These are phyloP conservation scores for Trichoderma sp. DNA, from an alignment of 2,329 filamentous ascomycete species.

Conservation along the genomic window DNA sequence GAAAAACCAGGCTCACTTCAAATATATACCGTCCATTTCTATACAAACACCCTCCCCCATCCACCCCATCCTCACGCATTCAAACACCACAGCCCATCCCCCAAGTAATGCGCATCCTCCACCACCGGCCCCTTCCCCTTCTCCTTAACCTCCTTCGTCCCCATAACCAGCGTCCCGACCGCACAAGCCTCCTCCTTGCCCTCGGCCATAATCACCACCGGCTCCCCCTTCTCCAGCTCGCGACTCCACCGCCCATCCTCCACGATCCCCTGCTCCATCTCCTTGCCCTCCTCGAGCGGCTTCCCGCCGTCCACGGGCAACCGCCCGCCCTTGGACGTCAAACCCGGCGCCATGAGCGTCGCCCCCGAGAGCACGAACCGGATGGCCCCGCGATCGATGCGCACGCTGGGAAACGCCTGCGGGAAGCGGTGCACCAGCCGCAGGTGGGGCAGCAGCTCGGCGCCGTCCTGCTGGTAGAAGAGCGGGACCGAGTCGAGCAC, in stretches of 20 bases:
- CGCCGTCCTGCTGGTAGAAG: constrained; percentile 84
- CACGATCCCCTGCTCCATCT: constrained; percentile 48
- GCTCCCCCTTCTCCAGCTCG: constrained; percentile 76
- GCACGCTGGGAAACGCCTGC: constrained; percentile 76
- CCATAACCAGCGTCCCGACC: constrained; percentile 79
- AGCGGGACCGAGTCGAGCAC: constrained; percentile 75
- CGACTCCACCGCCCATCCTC: constrained; percentile 60
- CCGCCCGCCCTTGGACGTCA: constrained; percentile 81
- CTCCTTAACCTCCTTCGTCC: constrained; percentile 88
- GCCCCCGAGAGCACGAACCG: constrained; percentile 93
- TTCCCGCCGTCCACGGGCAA: constrained; percentile 61
- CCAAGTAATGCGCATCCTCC: constrained; percentile 89
- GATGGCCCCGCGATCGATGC: constrained; percentile 94
- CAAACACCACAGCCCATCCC: constrained; percentile 89
- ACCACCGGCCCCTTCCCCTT: constrained; percentile 94
- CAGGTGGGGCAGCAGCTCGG: constrained; percentile 83
- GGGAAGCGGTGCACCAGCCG: constrained; percentile 89
- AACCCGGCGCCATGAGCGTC: constrained; percentile 91
- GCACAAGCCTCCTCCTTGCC: constrained; percentile 91
- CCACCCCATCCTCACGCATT: constrained; percentile 43
- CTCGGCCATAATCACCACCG: constrained; percentile 88
- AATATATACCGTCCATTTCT: not conserved
- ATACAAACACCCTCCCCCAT: not conserved
- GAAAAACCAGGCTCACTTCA: not conserved
- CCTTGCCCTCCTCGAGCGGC: constrained; percentile 44